Conservation (phyloP, 192 early-diverging fungal species). For the Rhizoclosmatium globosum region DNA sequence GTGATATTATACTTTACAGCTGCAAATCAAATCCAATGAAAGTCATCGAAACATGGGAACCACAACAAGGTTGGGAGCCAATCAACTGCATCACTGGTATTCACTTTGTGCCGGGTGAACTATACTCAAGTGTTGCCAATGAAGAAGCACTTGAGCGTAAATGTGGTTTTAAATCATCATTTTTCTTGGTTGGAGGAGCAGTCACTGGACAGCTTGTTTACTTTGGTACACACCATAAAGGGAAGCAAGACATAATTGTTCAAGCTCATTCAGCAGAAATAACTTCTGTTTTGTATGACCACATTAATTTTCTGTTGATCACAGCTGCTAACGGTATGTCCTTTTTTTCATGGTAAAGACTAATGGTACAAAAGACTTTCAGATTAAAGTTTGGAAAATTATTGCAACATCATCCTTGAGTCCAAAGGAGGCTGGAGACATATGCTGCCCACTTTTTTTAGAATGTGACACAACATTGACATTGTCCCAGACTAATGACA, state of each 20-base stretch:
- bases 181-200: slow-evolving; percentile 40
- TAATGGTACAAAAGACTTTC: slow-evolving; percentile 11
- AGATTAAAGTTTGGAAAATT: slow-evolving; percentile 44
- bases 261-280: slow-evolving; percentile 45
- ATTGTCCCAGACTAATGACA: not conserved
- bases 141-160: slow-evolving; percentile 28
- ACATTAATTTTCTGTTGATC: slow-evolving; percentile 27
- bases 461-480: slow-evolving; percentile 4
- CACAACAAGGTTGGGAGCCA: not conserved
- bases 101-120: slow-evolving; percentile 18
- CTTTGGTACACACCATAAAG: not conserved
- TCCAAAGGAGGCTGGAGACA: not conserved
- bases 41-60: slow-evolving; percentile 38
- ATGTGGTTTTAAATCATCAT: not conserved
- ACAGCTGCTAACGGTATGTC: slow-evolving; percentile 33
- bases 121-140: not conserved
- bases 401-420: not conserved
- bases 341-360: not conserved
- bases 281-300: slow-evolving; percentile 33
- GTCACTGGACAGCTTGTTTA: slow-evolving; percentile 40
- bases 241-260: slow-evolving; percentile 27
- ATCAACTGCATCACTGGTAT: slow-evolving; percentile 30
- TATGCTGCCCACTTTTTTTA: not conserved
- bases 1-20: slow-evolving; percentile 37
- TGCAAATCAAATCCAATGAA: slow-evolving; percentile 45